phyloP scores from a whole-genome alignment of 768 basidiomycete species.

The Floccularia luteovirens region DNA sequence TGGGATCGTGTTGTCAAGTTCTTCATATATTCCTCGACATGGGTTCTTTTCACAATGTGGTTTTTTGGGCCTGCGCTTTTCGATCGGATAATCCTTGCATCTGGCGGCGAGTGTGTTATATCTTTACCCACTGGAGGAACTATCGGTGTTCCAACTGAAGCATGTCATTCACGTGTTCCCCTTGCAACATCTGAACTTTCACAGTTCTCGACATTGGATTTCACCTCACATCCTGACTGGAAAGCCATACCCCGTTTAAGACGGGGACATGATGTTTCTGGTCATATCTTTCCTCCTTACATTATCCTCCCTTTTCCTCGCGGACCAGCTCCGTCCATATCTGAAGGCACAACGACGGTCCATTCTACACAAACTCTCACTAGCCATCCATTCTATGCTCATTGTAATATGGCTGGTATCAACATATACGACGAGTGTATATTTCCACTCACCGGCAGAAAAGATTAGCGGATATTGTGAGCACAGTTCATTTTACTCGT shows the following conservation, averaged over 20 bases:
- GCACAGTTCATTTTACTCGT: slow-evolving; percentile 21
- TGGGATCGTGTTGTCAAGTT: slow-evolving; percentile 42
- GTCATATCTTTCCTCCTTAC: slow-evolving; percentile 89
- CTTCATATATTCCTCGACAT: slow-evolving; percentile 50
- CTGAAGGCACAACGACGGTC: slow-evolving; percentile 28
- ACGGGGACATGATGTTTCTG: slow-evolving; percentile 88
- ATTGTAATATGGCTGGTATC: slow-evolving; percentile 69
- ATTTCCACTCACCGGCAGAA: slow-evolving; percentile 86
- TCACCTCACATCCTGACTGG: slow-evolving; percentile 35
- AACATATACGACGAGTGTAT: slow-evolving; percentile 72
- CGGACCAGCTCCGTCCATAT: slow-evolving; percentile 66
- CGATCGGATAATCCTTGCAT: slow-evolving; percentile 52
- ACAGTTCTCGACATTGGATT: slow-evolving; percentile 36
- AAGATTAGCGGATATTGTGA: slow-evolving; percentile 81
- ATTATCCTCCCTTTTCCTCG: slow-evolving; percentile 69
- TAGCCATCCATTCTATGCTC: slow-evolving; percentile 36
- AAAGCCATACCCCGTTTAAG: slow-evolving; percentile 51
- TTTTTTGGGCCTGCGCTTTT: slow-evolving; percentile 82
- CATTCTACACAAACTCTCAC: slow-evolving; percentile 36
- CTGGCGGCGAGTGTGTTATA: slow-evolving; percentile 77
- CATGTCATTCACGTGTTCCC: slow-evolving; percentile 42
- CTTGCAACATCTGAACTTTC: slow-evolving; percentile 61
- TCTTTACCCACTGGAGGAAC: slow-evolving; percentile 44
- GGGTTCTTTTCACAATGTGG: slow-evolving; percentile 76
- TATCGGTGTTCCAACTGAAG: slow-evolving; percentile 45